These are phyloP conservation scores for Diutina scorzettiae DNA, from an alignment of 1,139 yeast species.

Conservation along the genomic window DNA sequence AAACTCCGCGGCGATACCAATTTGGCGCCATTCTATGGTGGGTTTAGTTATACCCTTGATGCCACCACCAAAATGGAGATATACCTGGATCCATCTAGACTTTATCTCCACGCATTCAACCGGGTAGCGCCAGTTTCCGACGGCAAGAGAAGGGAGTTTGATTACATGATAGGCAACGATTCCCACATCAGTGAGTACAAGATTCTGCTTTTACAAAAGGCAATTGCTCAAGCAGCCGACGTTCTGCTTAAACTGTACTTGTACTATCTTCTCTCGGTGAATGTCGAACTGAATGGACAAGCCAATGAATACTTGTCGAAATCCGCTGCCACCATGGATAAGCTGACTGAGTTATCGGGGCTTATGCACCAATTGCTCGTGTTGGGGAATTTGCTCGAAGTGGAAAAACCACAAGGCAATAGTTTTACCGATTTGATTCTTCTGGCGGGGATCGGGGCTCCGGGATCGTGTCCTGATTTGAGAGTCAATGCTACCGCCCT, in stretches of 20 bases:
- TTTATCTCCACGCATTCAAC: background rate
- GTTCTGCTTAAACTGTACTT: background rate
- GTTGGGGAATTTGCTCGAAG: no score
- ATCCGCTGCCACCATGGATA: background rate
- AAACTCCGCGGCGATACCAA: background rate
- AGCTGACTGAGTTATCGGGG: background rate
- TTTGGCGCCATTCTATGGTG: background rate
- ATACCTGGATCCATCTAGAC: background rate
- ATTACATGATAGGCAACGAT: background rate
- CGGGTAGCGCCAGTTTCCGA: background rate
- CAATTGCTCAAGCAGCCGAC: background rate
- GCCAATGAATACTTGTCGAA: background rate
- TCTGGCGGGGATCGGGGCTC: background rate
- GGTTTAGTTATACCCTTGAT: background rate
- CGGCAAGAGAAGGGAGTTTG: no score
- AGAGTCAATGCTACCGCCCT: background rate
- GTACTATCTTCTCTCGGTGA: background rate
- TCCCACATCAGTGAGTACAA: background rate
- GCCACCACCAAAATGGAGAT: background rate
- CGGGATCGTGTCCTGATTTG: background rate
- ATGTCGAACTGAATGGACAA: background rate
- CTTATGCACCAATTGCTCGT: background rate
- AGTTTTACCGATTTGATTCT: background rate
- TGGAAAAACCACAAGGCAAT: background rate
- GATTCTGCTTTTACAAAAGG: background rate